Conservation (phyloP, 345 rosid genomes). For the Ailanthus altissimus region DNA sequence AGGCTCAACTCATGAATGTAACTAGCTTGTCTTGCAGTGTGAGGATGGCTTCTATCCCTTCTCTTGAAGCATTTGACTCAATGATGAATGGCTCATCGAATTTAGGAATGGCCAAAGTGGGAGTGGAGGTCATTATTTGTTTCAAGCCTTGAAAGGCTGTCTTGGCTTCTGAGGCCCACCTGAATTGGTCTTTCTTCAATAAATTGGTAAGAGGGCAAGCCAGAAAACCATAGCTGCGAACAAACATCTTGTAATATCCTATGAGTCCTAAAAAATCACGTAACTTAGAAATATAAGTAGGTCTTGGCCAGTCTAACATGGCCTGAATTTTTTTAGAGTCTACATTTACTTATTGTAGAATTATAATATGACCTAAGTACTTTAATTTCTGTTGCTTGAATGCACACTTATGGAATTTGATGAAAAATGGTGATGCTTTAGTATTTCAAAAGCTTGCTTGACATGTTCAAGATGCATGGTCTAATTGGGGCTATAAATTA, state of each 20-base stretch:
- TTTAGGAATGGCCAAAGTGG: too few species aligned
- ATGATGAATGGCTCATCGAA: too few species aligned
- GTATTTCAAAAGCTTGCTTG: too few species aligned
- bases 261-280: constrained; percentile 12
- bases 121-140: too few species aligned
- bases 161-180: not conserved
- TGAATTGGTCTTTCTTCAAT: not conserved
- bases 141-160: too few species aligned
- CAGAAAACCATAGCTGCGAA: too few species aligned
- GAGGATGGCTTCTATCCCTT: not conserved
- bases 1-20: not conserved
- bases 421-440: not conserved
- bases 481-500: constrained; percentile 1
- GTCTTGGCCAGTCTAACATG: not conserved
- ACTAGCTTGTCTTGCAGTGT: not conserved
- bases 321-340: not conserved
- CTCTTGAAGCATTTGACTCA: too few species aligned
- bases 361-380: not conserved
- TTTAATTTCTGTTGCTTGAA: not conserved
- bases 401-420: too few species aligned
- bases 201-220: constrained; percentile 10
- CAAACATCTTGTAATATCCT: too few species aligned
- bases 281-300: not conserved
- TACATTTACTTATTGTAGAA: not conserved
- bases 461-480: not conserved